A percentile compares a stretch with the other conserved stretches of the same genome.
These are phyloP conservation scores for Colletotrichum noveboracense DNA, from an alignment of 2,329 filamentous ascomycete species.

Conservation along the genomic window DNA sequence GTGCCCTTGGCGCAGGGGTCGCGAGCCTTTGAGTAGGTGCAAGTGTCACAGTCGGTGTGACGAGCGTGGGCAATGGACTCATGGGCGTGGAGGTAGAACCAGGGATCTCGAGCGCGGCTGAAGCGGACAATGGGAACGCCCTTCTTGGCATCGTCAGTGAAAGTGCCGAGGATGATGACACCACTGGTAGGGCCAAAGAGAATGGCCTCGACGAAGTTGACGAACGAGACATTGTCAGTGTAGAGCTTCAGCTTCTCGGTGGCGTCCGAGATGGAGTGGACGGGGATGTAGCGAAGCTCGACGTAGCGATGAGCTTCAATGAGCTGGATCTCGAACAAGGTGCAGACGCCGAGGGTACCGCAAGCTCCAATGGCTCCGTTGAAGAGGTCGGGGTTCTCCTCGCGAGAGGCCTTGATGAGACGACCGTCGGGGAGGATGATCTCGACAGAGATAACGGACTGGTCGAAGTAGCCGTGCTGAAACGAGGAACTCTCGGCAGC, in stretches of 20 bases:
- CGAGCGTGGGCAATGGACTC: slow-evolving; percentile 21
- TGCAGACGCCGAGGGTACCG: slow-evolving; percentile 66
- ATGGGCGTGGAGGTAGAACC: slow-evolving; percentile 69
- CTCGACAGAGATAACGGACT: slow-evolving; percentile 66
- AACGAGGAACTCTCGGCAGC: slow-evolving; percentile 72
- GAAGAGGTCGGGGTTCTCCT: slow-evolving; percentile 59
- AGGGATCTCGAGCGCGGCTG: slow-evolving; percentile 60
- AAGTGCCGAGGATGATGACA: slow-evolving; percentile 57
- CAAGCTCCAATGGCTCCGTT: slow-evolving; percentile 63
- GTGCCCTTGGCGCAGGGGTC: background rate
- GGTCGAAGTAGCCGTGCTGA: slow-evolving; percentile 69
- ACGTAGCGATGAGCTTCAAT: slow-evolving; percentile 59
- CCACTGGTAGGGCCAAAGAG: slow-evolving; percentile 45
- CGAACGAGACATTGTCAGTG: background rate
- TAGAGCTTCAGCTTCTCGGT: slow-evolving; percentile 41
- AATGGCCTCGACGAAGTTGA: slow-evolving; percentile 68
- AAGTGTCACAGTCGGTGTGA: background rate
- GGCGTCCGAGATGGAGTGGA: slow-evolving; percentile 45
- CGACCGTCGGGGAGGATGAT: slow-evolving; percentile 66
- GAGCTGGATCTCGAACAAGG: slow-evolving; percentile 62
- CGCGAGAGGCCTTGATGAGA: slow-evolving; percentile 50
- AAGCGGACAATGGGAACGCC: slow-evolving; percentile 38
- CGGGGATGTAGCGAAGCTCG: slow-evolving; percentile 57
- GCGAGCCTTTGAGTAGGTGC: background rate
- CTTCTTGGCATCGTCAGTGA: slow-evolving; percentile 31